Conservation (phyloP, 1,284 basidiomycete species). For the Tilletia walkeri region DNA sequence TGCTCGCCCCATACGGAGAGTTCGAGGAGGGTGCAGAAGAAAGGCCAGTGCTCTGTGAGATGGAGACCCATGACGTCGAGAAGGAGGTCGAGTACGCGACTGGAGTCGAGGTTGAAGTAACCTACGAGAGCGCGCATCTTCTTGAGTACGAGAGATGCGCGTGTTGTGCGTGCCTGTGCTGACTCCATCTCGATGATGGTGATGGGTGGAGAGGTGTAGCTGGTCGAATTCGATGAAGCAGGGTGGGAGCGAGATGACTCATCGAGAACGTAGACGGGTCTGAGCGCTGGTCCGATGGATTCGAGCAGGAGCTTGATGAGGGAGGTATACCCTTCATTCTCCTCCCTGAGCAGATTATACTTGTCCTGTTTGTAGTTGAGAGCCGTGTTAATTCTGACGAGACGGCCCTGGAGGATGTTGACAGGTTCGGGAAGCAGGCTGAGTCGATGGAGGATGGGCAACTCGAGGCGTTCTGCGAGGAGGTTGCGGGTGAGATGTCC, state of each 20-base stretch:
- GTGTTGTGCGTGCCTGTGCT: slow-evolving; percentile 30
- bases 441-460: slow-evolving; percentile 33
- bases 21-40: slow-evolving; percentile 81
- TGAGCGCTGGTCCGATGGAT: slow-evolving; percentile 69
- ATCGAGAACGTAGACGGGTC: slow-evolving; percentile 57
- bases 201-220: slow-evolving; percentile 3
- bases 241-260: not conserved
- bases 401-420: slow-evolving; percentile 38
- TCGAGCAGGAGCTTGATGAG: slow-evolving; percentile 80
- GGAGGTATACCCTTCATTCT: slow-evolving; percentile 94
- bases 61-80: slow-evolving; percentile 85
- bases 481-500: not conserved
- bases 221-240: not conserved
- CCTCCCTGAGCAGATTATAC: slow-evolving; percentile 93
- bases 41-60: slow-evolving; percentile 78
- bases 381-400: slow-evolving; percentile 48
- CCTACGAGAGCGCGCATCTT: slow-evolving; percentile 57
- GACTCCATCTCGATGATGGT: slow-evolving; percentile 40
- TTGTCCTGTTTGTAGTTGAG: slow-evolving; percentile 88
- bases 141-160: slow-evolving; percentile 51
- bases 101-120: slow-evolving; percentile 93
- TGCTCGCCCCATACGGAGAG: slow-evolving; percentile 72
- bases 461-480: slow-evolving; percentile 33
- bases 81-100: slow-evolving; percentile 87
- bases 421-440: slow-evolving; percentile 38